Conservation (phyloP, 2,329 filamentous ascomycete genomes). For the Microsporum ferrugineum region DNA sequence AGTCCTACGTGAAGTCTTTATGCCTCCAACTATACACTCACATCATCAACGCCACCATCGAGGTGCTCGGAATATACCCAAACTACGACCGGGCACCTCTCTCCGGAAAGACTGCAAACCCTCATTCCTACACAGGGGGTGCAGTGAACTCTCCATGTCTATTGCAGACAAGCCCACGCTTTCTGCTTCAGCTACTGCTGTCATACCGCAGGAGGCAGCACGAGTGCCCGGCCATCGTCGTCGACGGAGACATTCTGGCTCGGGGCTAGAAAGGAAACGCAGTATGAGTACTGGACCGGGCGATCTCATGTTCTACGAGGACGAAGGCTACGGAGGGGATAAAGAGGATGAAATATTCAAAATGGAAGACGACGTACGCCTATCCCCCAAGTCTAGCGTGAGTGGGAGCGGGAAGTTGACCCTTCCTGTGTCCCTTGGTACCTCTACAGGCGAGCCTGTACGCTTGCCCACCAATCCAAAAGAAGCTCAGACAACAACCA, state of each 20-base stretch:
- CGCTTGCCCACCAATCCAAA: slow-evolving; percentile 59
- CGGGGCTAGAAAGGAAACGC: slow-evolving; percentile 63
- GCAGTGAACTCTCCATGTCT: background rate
- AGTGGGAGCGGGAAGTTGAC: slow-evolving; percentile 6
- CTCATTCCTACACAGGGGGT: background rate
- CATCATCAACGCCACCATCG: slow-evolving; percentile 51
- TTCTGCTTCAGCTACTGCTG: slow-evolving; percentile 15
- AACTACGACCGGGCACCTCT: slow-evolving; percentile 25
- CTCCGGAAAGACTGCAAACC: background rate
- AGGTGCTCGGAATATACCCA: slow-evolving; percentile 54
- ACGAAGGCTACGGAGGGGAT: slow-evolving; percentile 74
- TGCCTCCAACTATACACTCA: slow-evolving; percentile 71
- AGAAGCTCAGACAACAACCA: slow-evolving; percentile 48
- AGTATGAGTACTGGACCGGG: slow-evolving; percentile 61
- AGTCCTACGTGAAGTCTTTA: slow-evolving; percentile 83
- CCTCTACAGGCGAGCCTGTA: slow-evolving; percentile 17
- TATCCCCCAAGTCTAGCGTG: background rate
- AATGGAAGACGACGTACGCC: slow-evolving; percentile 47
- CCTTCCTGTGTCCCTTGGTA: slow-evolving; percentile 12
- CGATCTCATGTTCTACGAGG: slow-evolving; percentile 81
- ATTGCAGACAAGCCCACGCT: slow-evolving; percentile 5
- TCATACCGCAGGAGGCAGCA: slow-evolving; percentile 27
- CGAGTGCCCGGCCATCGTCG: slow-evolving; percentile 14
- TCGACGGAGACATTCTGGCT: slow-evolving; percentile 71
- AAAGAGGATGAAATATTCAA: slow-evolving; percentile 58